Evolutionary conservation across 2,329 filamentous ascomycete genomes (phyloP).

Genomic region (Scedosporium aurantiacum): DNA sequence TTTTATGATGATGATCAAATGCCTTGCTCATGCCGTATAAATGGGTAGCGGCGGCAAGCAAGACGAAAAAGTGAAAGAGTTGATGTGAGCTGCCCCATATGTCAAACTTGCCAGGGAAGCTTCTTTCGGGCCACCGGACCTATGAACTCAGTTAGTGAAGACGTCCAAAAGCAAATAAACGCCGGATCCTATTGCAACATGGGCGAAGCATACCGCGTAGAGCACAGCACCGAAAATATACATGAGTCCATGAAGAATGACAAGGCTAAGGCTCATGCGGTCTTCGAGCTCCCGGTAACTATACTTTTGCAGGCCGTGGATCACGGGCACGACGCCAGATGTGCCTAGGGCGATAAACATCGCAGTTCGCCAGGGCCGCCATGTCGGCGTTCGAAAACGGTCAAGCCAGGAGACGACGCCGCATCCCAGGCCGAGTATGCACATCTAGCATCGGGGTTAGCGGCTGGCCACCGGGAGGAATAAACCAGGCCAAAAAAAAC

Average conservation of each 20-base stretch:
- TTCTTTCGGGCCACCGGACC: slow-evolving; percentile 73
- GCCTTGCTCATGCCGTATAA: slow-evolving; percentile 70
- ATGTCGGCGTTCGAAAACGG: slow-evolving; percentile 70
- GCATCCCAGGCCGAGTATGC: slow-evolving; percentile 64
- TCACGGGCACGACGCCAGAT: slow-evolving; percentile 70
- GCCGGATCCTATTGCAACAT: too few relatives aligned
- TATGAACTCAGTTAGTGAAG: slow-evolving; percentile 21
- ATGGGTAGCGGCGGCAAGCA: slow-evolving; percentile 73
- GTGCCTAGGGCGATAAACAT: slow-evolving; percentile 87
- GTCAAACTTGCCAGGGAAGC: slow-evolving; percentile 69
- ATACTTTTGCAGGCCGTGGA: slow-evolving; percentile 62
- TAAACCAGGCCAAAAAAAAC: slow-evolving; percentile 16
- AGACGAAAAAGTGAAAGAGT: slow-evolving; percentile 84
- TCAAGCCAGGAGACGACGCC: slow-evolving; percentile 68
- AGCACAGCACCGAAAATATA: slow-evolving; percentile 80
- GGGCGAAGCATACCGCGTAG: slow-evolving; percentile 58
- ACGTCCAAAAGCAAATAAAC: background rate
- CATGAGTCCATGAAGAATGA: slow-evolving; percentile 66
- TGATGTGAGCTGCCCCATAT: slow-evolving; percentile 92
- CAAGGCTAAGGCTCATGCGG: slow-evolving; percentile 71
- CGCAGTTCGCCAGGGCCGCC: slow-evolving; percentile 71
- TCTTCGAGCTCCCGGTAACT: slow-evolving; percentile 55
- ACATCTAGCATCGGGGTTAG: slow-evolving; percentile 48
- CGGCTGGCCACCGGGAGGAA: background rate
- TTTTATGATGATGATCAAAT: slow-evolving; percentile 72